These are phyloP conservation scores for Penicillium roqueforti DNA, from an alignment of 495 filamentous ascomycete genomes.

Conservation along the genomic window DNA sequence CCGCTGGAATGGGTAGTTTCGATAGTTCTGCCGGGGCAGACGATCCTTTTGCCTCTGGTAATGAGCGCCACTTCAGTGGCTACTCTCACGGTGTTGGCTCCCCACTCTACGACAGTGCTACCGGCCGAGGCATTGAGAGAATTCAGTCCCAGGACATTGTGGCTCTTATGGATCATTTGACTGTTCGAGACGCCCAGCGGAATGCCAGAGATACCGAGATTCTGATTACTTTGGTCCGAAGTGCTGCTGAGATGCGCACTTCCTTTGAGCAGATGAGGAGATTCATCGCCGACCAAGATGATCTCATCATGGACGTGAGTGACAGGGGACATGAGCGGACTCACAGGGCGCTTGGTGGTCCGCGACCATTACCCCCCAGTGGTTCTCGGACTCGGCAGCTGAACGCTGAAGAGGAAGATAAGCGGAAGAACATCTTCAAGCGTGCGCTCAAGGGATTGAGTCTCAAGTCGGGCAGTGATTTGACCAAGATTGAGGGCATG, in stretches of 20 bases:
- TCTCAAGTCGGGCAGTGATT: conserved; percentile 79
- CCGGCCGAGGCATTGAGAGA: conserved; percentile 80
- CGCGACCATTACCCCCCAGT: conserved; percentile 72
- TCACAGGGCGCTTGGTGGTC: conserved; percentile 77
- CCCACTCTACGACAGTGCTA: conserved; percentile 86
- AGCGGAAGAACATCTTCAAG: conserved; percentile 85
- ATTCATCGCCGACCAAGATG: conserved; percentile 81
- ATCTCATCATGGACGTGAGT: conserved; percentile 73
- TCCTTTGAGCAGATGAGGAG: conserved; percentile 96
- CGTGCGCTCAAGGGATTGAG: conserved; percentile 86
- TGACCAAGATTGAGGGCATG: conserved; percentile 93
- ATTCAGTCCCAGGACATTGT: conserved; percentile 98
- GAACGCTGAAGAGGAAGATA: conserved; percentile 74
- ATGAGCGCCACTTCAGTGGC: conserved; percentile 72
- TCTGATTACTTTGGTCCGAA: conserved; percentile 85
- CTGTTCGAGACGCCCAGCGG: conserved; percentile 93
- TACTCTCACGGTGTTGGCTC: conserved; percentile 77
- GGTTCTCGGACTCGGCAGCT: conserved; percentile 40
- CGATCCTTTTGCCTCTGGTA: conserved; percentile 55
- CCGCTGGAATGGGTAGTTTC: conserved; percentile 51
- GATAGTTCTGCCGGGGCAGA: conserved; percentile 60
- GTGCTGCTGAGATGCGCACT: conserved; percentile 94
- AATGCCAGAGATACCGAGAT: conserved; percentile 97
- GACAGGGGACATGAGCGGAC: conserved; percentile 83
- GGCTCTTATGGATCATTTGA: conserved; percentile 96